Evolutionary conservation across 2,329 filamentous ascomycete genomes (phyloP).

Genomic region (Paecilomyces formosus): DNA sequence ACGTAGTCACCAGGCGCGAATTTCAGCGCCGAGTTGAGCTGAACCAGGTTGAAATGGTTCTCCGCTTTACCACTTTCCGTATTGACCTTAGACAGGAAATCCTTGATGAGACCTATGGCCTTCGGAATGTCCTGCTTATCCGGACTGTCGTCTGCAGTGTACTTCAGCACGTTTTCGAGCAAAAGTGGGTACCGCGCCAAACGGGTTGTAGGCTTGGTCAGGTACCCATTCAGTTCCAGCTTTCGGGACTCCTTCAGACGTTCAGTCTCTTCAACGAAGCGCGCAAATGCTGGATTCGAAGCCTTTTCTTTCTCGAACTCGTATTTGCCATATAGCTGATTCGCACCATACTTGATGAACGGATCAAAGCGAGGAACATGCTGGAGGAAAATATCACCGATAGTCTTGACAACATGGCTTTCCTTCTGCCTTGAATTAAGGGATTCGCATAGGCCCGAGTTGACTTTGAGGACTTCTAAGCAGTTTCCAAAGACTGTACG

Average conservation of each 20-base stretch:
- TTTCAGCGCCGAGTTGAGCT: slow-evolving; percentile 83
- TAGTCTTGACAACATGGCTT: slow-evolving; percentile 74
- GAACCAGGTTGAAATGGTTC: slow-evolving; percentile 92
- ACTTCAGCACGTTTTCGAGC: slow-evolving; percentile 84
- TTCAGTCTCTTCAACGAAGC: slow-evolving; percentile 95
- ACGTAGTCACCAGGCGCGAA: slow-evolving; percentile 87
- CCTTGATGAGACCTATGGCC: slow-evolving; percentile 77
- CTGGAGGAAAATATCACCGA: slow-evolving; percentile 91
- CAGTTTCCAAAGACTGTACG: slow-evolving; percentile 94
- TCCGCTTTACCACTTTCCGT: slow-evolving; percentile 94
- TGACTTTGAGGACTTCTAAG: slow-evolving; percentile 88
- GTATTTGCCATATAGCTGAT: slow-evolving; percentile 92
- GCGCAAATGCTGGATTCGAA: slow-evolving; percentile 73
- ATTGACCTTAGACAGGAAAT: slow-evolving; percentile 82
- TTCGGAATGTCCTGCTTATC: slow-evolving; percentile 90
- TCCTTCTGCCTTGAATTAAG: slow-evolving; percentile 87
- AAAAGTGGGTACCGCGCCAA: slow-evolving; percentile 88
- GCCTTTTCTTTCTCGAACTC: slow-evolving; percentile 96
- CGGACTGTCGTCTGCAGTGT: slow-evolving; percentile 79
- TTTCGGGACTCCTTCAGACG: slow-evolving; percentile 93
- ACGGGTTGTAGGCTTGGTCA: slow-evolving; percentile 95
- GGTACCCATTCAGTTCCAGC: slow-evolving; percentile 90
- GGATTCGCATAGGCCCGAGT: slow-evolving; percentile 78
- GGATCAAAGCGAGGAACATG: slow-evolving; percentile 89
- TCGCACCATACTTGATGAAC: slow-evolving; percentile 93